Base-by-base conservation (phyloP, 1,139 yeast genomes). In the Debaryomyces fabryi region DNA sequence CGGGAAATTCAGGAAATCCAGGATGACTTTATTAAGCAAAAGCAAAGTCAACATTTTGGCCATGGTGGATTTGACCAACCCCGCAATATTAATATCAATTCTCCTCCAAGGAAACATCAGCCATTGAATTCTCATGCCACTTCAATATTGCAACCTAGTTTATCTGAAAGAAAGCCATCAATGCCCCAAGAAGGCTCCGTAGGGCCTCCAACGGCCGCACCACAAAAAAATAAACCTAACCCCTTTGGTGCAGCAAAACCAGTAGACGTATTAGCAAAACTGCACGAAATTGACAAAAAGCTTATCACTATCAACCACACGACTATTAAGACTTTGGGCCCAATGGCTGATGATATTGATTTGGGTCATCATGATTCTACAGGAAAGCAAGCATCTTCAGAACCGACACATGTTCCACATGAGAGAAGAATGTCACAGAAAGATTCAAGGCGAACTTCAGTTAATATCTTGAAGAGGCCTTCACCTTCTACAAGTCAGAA, bases 241-340 rank as follows among this genome's bases (percentile, higher is more conserved):
- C 80, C 81, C 1, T 76, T 76, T 57, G 80, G 80, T 1, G 64
- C 68, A 2, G 80, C 81, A 0, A 75, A 69, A 55, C 81, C 81
- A 3, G 79, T 76, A 49, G 72, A 78, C 68, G 58, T 71, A 3
- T 58, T 72, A 33, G 62, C 78, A 4, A 67, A 69, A 47, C 73
- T 68, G 56, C 70, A 69, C 36, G 79, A 75, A 54, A 69, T 74
- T 34, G 79, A 75, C 36, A 69, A 70, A 52, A 69, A 78, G 56
- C 65, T 85, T 51, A 68, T 76, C 6, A 69, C 72, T 44, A 65
- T 83, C 39, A 85, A 85, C 57, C 76, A 79, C 37, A 83, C 87
- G 0, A 85, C 88, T 0, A 74, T 80, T 45, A 78, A 76, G 58
- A 81, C 84, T 2, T 54, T 78, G 34, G 82, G 79, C 0, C 63